Evolutionary conservation across 768 basidiomycete genomes (phyloP), one percentile per base, ranked within the genome.

Genomic region (Lentinula boryana): DNA sequence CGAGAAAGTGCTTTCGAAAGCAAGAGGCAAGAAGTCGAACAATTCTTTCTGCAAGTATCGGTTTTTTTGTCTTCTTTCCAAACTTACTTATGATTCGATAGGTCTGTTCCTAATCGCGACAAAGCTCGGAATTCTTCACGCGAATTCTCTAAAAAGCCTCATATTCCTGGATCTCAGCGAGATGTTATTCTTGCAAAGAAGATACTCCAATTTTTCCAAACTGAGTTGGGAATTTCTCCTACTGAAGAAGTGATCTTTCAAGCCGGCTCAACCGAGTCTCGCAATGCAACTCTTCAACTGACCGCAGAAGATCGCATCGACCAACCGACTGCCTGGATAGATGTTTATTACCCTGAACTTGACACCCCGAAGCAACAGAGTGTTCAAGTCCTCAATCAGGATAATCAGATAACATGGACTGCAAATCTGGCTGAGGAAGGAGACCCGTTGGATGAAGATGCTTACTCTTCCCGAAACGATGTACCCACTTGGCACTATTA

Each of bases 401-500:
- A 84, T 48, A 86, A 85, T 4, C 67, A 72, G 21, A 68, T 76
- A 13, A 70, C 78, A 7, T 91, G 92, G 89, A 76, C 74, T 43
- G 93, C 94, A 18, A 82, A 88, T 64, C 75, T 97, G 1, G 77
- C 82, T 27, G 89, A 88, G 65, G 87, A 93, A 62, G 84, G 80
- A 3, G 82, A 85, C 64, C 80, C 83, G 1, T 76, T 82, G 5
- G 95, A 98, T 67, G 78, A 83, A 27, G 86, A 88, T 58, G 90
- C 91, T 8, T 78, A 81, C 60, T 79, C 83, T 62, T 86, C 88
- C 64, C 80, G 77, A 56, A 77, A 88, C 60, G 77, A 83, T 21
- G 81, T 94, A 9, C 85, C 89, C 0, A 74, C 89, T n/a, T 98
- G 89, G 84, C 94, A 96, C 71, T 95, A 93, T 4, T 73, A 91